A percentile compares a stretch with the other conserved stretches of the same genome.
phyloP scores from a whole-genome alignment of 2,329 filamentous ascomycete species.

The Tolypocladium endophyticum region DNA sequence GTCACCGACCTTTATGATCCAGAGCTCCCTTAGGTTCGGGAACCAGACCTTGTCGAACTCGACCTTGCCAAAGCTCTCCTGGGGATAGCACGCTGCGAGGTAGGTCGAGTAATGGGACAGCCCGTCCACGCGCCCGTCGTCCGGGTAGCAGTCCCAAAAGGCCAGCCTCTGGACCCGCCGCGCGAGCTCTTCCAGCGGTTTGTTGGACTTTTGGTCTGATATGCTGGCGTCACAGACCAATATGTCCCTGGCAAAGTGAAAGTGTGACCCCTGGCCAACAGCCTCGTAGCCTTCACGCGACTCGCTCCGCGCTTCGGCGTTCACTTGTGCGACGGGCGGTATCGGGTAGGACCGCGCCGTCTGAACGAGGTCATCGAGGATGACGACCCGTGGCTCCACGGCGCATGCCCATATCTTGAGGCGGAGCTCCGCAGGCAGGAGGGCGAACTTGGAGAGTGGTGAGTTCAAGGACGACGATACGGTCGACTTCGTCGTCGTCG shows the following conservation, averaged over 20 bases:
- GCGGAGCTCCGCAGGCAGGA: conserved; percentile 24
- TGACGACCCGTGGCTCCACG: conserved; percentile 23
- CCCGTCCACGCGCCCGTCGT: conserved; percentile 23
- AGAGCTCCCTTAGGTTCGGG: conserved; percentile 25
- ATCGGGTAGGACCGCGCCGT: conserved; percentile 19
- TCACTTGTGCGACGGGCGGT: conserved; percentile 24
- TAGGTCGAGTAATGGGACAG: conserved; percentile 23
- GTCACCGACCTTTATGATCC: conserved; percentile 28
- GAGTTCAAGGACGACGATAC: neutral
- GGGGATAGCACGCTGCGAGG: conserved; percentile 20
- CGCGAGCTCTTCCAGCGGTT: conserved; percentile 21
- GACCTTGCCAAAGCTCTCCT: conserved; percentile 18
- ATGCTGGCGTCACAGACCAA: conserved; percentile 26
- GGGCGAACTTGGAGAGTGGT: conserved; percentile 11
- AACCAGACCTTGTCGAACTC: conserved; percentile 28
- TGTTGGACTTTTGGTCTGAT: conserved; percentile 19
- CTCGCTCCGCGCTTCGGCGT: conserved; percentile 22
- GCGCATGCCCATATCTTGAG: conserved; percentile 26
- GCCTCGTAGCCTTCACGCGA: conserved; percentile 23
- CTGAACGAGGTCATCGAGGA: conserved; percentile 23
- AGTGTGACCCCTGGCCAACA: conserved; percentile 22
- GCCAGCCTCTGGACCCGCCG: conserved; percentile 22
- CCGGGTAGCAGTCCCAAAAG: conserved; percentile 29
- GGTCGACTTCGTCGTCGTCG: conserved; percentile 4
- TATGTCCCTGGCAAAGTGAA: conserved; percentile 26